phyloP scores from a whole-genome alignment of 2,329 filamentous ascomycete species.

The Aspergillus melleus region DNA sequence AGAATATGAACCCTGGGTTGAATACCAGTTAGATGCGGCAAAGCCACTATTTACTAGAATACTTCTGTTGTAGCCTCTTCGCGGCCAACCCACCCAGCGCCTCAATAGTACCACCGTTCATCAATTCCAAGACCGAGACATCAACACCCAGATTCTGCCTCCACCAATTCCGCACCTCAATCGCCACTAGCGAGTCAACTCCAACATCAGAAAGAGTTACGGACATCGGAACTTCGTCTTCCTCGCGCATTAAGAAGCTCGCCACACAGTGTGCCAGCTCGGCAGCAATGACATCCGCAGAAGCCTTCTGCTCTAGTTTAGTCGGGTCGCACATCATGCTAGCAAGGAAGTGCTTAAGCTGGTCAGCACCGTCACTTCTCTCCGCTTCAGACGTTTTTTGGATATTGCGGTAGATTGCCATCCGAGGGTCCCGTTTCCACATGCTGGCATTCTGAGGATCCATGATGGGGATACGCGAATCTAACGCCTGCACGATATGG shows the following conservation, averaged over 20 bases:
- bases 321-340: neutral
- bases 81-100: neutral
- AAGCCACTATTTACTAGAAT: neutral
- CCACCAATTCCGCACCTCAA: conserved; percentile 22
- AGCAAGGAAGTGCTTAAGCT: neutral
- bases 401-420: neutral
- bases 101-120: neutral
- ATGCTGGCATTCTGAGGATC: neutral
- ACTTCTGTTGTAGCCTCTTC: neutral
- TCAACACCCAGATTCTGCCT: conserved; percentile 2
- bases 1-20: too few species aligned
- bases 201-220: conserved; percentile 9
- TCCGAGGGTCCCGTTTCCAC: neutral
- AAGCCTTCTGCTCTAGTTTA: neutral
- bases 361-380: neutral
- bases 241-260: neutral
- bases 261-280: neutral
- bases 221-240: neutral
- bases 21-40: neutral
- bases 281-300: neutral
- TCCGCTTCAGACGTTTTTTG: neutral
- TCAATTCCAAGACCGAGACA: conserved; percentile 14
- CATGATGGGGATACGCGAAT: neutral
- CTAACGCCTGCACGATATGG: neutral
- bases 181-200: conserved; percentile 18